A percentile compares a stretch with the other conserved stretches of the same genome.
Evolutionary conservation across 2,329 filamentous ascomycete species (phyloP).

Genomic region (Atkinsonella hypoxylon): DNA sequence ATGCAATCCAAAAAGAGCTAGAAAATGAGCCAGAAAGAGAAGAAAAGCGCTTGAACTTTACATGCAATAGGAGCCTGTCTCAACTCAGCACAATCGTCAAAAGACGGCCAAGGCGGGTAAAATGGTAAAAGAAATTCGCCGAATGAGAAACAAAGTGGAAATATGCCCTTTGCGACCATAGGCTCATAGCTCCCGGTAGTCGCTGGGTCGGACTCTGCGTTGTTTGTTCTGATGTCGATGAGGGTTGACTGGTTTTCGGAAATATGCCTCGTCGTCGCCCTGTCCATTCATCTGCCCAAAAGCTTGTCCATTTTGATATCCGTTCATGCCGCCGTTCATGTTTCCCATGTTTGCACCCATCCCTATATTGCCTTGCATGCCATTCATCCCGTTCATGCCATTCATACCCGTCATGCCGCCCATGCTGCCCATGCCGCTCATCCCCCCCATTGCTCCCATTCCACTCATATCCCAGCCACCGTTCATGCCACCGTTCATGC

Average conservation of each 20-base stretch:
- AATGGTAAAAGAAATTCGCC: neutral
- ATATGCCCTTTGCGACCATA: neutral
- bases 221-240: conserved; percentile 78
- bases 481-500: conserved; percentile 9
- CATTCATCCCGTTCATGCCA: conserved; percentile 17
- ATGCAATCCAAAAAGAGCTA: neutral
- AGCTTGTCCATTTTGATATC: conserved; percentile 24
- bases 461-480: conserved; percentile 23
- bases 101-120: neutral
- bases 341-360: conserved; percentile 12
- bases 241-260: conserved; percentile 90
- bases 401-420: conserved; percentile 12
- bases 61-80: neutral
- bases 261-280: conserved; percentile 82
- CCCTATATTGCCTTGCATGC: conserved; percentile 12
- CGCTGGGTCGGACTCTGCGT: conserved; percentile 69
- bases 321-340: conserved; percentile 20
- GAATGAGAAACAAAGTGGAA: neutral
- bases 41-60: neutral
- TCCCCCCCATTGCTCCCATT: conserved; percentile 20
- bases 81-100: neutral
- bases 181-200: conserved; percentile 69
- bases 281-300: conserved; percentile 36
- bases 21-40: neutral
- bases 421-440: conserved; percentile 18